Conservation (phyloP, 345 rosid species). For the Cardiospermum halicacabum region DNA sequence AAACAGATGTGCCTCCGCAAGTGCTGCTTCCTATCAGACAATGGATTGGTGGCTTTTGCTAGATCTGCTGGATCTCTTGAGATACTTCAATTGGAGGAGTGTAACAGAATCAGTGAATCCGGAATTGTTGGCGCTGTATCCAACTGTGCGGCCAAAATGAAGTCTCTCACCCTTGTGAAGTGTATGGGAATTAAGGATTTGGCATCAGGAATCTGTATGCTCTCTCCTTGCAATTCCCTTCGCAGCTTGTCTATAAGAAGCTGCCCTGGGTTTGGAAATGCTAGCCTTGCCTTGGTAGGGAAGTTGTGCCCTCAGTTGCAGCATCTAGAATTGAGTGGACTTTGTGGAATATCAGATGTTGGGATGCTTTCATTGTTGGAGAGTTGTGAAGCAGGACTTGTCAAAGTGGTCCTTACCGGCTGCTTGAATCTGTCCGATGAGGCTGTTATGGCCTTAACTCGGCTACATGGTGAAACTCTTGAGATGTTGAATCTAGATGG, state of each 20-base stretch:
- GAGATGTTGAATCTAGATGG: constrained; percentile 58
- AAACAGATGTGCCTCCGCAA: constrained; percentile 63
- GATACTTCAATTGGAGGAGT: constrained; percentile 62
- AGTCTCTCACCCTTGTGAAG: constrained; percentile 45
- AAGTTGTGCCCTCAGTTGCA: constrained; percentile 67
- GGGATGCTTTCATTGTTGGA: constrained; percentile 53
- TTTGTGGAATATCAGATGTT: constrained; percentile 50
- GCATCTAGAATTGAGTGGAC: constrained; percentile 52
- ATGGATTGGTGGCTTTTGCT: constrained; percentile 49
- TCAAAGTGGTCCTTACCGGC: constrained; percentile 52
- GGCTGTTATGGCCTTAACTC: constrained; percentile 37
- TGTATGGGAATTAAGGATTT: constrained; percentile 66
- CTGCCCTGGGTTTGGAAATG: constrained; percentile 68
- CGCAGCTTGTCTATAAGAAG: constrained; percentile 46
- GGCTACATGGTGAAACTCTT: constrained; percentile 56
- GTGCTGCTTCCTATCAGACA: constrained; percentile 57
- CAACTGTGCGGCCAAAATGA: constrained; percentile 45
- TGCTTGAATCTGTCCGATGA: constrained; percentile 58
- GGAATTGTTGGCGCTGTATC: constrained; percentile 48
- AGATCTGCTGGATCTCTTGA: constrained; percentile 57
- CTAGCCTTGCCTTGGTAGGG: constrained; percentile 47
- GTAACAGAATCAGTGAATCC: constrained; percentile 43
- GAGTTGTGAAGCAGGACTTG: constrained; percentile 50
- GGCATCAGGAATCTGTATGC: constrained; percentile 14
- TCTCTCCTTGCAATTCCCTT: constrained; percentile 42